Percentiles rank a stretch among this genome's conserved stretches.
phyloP scores from a whole-genome alignment of 2,329 filamentous ascomycete genomes.

The Monilinia fructigena region DNA sequence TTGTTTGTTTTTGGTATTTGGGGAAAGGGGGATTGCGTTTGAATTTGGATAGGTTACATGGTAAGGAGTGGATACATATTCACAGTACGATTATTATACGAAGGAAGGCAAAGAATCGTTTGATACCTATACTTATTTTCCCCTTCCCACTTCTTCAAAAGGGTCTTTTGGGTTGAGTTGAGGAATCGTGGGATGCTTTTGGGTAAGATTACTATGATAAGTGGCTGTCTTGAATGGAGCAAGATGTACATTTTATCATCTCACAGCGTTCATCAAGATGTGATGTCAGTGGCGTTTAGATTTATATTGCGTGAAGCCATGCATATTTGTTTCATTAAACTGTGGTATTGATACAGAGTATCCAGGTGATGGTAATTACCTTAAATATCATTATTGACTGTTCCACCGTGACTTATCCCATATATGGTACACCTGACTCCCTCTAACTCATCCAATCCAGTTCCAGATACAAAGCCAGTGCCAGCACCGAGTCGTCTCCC shows the following conservation, averaged over 20 bases:
- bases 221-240: no score
- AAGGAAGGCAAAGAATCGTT: no score
- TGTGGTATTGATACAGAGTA: neutral
- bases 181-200: no score
- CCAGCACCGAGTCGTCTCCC: constrained; percentile 31
- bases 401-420: neutral
- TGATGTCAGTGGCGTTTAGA: neutral
- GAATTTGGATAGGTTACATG: no score
- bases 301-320: neutral
- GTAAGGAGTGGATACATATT: no score
- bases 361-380: neutral
- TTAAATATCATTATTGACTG: neutral
- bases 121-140: no score
- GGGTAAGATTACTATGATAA: no score
- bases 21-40: no score
- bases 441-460: neutral
- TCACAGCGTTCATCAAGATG: neutral
- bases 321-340: neutral
- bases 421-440: neutral
- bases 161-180: no score
- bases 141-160: no score
- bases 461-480: constrained; percentile 10
- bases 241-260: neutral
- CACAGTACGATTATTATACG: no score
- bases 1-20: no score